Evolutionary conservation across 2,329 filamentous ascomycete genomes (phyloP), one percentile per base, ranked within the genome.

Genomic region (Coniochaeta prunicola): DNA sequence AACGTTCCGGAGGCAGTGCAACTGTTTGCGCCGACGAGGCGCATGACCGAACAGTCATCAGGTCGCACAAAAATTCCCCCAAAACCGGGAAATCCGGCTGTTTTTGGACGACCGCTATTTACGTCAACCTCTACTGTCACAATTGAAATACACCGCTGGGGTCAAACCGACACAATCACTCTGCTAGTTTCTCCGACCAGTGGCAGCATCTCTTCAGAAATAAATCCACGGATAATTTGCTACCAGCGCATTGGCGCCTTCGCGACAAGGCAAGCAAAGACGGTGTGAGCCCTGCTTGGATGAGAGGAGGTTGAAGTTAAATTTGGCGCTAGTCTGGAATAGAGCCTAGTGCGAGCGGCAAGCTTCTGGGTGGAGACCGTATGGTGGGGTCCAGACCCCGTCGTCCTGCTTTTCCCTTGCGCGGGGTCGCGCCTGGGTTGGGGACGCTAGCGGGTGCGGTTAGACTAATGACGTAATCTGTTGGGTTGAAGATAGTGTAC

Each of bases 251-350:
- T 45, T 45, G 12, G n/a, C 12, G n/a, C n/a, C n/a, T n/a, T n/a
- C 19, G 40, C 40, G 40, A n/a, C 10, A n/a, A 45, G 6, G 24
- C 19, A 7, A 13, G 40, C 6, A 7, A 24, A 24, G 9, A 24
- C 40, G n/a, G 40, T 21, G 21, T 17, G 40, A n/a, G n/a, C n/a
- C n/a, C n/a, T n/a, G n/a, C n/a, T 19, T 45, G 40, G 36, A 45
- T 45, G 40, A 53, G 40, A 50, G 58, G 59, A 58, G 61, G 60
- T 42, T 56, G 59, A 62, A 62, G 40, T 59, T 61, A 62, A 59
- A 56, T 61, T 62, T 62, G 34, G 38, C 56, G 61, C 61, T 62
- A 62, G 56, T 9, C 40, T 34, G 5, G 4, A 26, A 26, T 57
- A 7, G 45, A 17, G 33, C 8, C 26, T 61, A 61, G 59, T 48